phyloP scores from a whole-genome alignment of 2,329 filamentous ascomycete genomes.

The Claviceps maximensis region DNA sequence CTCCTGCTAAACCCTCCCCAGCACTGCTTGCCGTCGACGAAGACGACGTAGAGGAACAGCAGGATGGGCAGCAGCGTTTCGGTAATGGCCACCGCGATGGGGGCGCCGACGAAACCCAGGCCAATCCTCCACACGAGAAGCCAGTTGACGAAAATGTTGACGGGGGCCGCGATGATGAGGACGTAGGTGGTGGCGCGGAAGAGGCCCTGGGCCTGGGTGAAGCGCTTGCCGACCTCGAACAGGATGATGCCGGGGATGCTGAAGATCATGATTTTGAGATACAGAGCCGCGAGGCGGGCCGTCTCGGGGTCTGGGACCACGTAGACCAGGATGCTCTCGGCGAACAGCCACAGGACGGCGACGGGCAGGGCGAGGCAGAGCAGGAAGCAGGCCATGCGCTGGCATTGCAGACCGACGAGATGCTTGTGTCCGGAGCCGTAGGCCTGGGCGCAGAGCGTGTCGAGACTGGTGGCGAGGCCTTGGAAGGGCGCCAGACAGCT shows the following conservation, averaged over 20 bases:
- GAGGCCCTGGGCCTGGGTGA: conserved; percentile 69
- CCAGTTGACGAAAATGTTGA: conserved; percentile 69
- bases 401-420: conserved; percentile 70
- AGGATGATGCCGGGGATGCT: conserved; percentile 64
- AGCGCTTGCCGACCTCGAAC: conserved; percentile 70
- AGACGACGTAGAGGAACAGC: conserved; percentile 66
- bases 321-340: conserved; percentile 46
- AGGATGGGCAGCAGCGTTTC: conserved; percentile 64
- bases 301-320: conserved; percentile 40
- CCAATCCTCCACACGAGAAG: conserved; percentile 59
- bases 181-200: conserved; percentile 70
- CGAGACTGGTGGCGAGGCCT: conserved; percentile 77
- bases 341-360: conserved; percentile 55
- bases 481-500: conserved; percentile 66
- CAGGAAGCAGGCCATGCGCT: conserved; percentile 70
- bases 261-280: conserved; percentile 57
- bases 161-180: conserved; percentile 59
- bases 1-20: conserved; percentile 69
- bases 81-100: conserved; percentile 66
- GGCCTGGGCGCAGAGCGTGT: conserved; percentile 87
- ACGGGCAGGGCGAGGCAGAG: conserved; percentile 61
- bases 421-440: conserved; percentile 86
- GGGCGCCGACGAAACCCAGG: conserved; percentile 67
- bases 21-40: conserved; percentile 62
- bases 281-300: conserved; percentile 55